Evolutionary conservation across 345 rosid genomes (phyloP), one percentile per base, ranked within the genome.

Genomic region (Eucalyptus pauciflora): DNA sequence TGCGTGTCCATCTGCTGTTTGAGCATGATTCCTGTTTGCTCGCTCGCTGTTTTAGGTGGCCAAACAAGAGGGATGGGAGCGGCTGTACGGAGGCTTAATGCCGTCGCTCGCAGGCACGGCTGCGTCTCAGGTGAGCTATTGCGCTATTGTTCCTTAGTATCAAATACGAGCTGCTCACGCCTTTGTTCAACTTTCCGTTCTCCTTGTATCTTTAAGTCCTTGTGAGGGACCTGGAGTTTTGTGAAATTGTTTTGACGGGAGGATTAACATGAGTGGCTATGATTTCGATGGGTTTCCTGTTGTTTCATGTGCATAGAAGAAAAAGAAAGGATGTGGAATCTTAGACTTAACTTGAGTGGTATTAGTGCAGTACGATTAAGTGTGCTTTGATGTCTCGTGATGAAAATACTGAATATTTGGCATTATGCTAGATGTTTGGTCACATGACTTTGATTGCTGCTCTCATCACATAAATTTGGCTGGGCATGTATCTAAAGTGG

Each of bases 91-190:
- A 71, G 99, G 99, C 67, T 92, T 98, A 88, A 87, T 92, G 24
- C 99, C 99, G 2, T 98, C 99, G 81, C 93, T 97, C 8, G 96
- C 92, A 4, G 99, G 99, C 49, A 96, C 99, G 43, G 98, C 99
- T 13, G 96, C 99, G 6, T 97, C 99, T 93, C 99, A 98, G 98
- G 99, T 95, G 88, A 92, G 89, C 62, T 31, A 31, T 41, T 4
- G 29, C 8, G 45, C 58, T 90, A 51, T 91, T 46, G 76, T 62
- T 18, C 58, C 86, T 89, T 10, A 22, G 29, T 22, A 2, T 76
- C 85, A 6, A 20, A 5, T 41, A 22, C 29, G 85, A 76, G 48
- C 85, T 41, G 15, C 48, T 20, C 85, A 11, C 85, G 8, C 48
- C 48, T 41, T 43, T 41, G 48, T 22, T 76, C 85, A 22, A 76